These are phyloP conservation scores for Candida peoriensis DNA, from an alignment of 805 yeast genomes.

Conservation along the genomic window DNA sequence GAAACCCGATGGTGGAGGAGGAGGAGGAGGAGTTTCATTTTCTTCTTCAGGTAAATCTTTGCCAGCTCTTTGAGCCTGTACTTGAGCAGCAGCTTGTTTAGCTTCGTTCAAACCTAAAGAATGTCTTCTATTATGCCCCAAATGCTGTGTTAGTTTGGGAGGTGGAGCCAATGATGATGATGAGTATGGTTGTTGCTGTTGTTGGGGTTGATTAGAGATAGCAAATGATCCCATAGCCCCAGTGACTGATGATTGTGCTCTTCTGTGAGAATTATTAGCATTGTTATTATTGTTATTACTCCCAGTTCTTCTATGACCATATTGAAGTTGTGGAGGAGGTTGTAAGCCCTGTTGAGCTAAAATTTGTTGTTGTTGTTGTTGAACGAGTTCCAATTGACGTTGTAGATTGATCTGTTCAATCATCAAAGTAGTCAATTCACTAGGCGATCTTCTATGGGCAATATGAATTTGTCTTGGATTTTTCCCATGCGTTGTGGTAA, in stretches of 20 bases:
- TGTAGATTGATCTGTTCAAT: constrained; percentile 83
- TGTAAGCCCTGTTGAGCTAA: constrained; percentile 58
- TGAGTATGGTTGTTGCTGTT: too few relatives aligned
- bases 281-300: constrained; percentile 1
- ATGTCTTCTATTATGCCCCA: constrained; percentile 87
- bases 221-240: constrained; percentile 31
- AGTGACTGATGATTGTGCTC: constrained; percentile 41
- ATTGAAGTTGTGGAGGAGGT: constrained; percentile 20
- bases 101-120: constrained; percentile 91
- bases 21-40: constrained; percentile 8
- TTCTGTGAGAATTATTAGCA: constrained; percentile 34
- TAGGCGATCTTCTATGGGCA: constrained; percentile 97
- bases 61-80: constrained; percentile 61
- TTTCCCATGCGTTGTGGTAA: constrained; percentile 34
- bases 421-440: constrained; percentile 90
- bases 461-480: constrained; percentile 70
- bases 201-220: constrained; percentile 14
- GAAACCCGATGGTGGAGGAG: constrained; percentile 35
- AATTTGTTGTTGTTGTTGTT: constrained; percentile 87
- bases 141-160: constrained; percentile 17
- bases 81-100: constrained; percentile 92
- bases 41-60: constrained; percentile 17
- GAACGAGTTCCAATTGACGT: constrained; percentile 87
- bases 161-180: constrained; percentile 20
- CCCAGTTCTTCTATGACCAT: constrained; percentile 7